A percentile compares a stretch with the other conserved stretches of the same genome.
These are phyloP conservation scores for Auricularia cornea DNA, from an alignment of 768 basidiomycete genomes.

Conservation along the genomic window DNA sequence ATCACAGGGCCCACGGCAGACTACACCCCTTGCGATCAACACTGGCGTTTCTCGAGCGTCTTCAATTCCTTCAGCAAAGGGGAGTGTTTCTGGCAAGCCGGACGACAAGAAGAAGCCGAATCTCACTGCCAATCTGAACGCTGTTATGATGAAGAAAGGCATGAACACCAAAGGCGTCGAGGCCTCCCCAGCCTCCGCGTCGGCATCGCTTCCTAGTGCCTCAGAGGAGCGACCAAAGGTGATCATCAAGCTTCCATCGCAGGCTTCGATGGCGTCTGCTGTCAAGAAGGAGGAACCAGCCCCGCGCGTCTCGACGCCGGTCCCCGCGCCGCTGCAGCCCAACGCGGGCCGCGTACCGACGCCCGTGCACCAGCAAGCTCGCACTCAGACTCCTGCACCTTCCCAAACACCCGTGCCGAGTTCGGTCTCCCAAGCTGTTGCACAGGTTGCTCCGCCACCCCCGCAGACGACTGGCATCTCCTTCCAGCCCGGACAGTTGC, in stretches of 20 bases:
- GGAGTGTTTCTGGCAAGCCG: background rate
- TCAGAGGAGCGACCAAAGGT: background rate
- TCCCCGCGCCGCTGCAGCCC: no score
- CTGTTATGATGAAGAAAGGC: background rate
- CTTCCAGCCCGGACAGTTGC: background rate
- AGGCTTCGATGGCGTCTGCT: no score
- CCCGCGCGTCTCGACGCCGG: background rate
- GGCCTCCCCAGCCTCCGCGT: background rate
- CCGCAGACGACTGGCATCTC: background rate
- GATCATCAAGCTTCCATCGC: background rate
- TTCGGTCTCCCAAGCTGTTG: background rate
- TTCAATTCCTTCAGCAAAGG: background rate
- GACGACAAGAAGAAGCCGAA: background rate
- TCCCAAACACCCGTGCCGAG: background rate
- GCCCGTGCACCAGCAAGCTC: background rate
- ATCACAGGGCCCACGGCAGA: background rate
- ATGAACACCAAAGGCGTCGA: background rate
- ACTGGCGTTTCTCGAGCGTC: background rate
- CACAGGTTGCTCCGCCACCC: background rate
- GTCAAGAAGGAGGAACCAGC: background rate
- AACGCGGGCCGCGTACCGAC: no score
- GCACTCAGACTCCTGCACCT: background rate
- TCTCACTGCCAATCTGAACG: no score
- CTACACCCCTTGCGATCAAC: background rate
- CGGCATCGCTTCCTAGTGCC: background rate